phyloP scores from a whole-genome alignment of 441 rosid genomes.

The Eruca vesicaria region DNA sequence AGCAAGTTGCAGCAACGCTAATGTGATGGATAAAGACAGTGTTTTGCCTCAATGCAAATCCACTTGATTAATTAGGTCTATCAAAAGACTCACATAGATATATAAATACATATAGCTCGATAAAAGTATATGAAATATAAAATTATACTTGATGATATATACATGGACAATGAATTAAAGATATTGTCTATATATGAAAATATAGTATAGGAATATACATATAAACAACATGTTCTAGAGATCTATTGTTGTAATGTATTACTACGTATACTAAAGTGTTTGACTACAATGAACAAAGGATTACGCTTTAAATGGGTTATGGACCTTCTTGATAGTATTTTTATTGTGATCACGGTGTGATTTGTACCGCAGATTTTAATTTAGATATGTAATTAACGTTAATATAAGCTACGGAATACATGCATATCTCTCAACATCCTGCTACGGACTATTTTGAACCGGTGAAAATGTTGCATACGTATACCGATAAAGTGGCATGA shows the following conservation, averaged over 20 bases:
- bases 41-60: slow-evolving; percentile 54
- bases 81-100: background rate
- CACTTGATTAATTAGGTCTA: background rate
- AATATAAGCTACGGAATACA: too few species aligned
- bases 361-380: background rate
- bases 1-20: slow-evolving; percentile 57
- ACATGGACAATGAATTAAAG: slow-evolving; percentile 14
- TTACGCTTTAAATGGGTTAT: background rate
- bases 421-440: too few species aligned
- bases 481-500: too few species aligned
- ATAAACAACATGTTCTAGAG: background rate
- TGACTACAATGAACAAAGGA: slow-evolving; percentile 1
- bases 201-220: slow-evolving; percentile 17
- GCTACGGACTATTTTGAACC: too few species aligned
- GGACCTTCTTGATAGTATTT: background rate
- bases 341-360: background rate
- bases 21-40: slow-evolving; percentile 31
- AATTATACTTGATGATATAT: slow-evolving; percentile 10
- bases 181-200: background rate
- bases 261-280: background rate
- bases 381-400: too few species aligned
- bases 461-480: too few species aligned
- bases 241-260: slow-evolving; percentile 8
- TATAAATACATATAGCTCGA: background rate
- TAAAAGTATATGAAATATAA: background rate